Evolutionary conservation across 768 basidiomycete genomes (phyloP).

Genomic region (Termitomyces sp.): DNA sequence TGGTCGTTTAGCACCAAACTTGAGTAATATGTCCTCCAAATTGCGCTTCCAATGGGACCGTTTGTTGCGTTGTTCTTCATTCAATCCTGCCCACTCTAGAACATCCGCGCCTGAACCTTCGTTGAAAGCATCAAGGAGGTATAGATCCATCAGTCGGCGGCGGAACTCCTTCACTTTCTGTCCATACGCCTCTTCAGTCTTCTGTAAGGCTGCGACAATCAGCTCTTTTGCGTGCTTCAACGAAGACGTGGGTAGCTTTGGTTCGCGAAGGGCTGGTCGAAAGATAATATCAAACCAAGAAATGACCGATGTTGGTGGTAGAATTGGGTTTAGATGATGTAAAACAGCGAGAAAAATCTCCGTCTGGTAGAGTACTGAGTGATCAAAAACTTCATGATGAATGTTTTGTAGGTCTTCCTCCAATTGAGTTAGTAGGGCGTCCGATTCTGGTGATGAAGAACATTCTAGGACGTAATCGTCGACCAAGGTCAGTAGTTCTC

Average conservation of each 20-base stretch:
- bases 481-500: constrained; percentile 41
- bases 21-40: constrained; percentile 68
- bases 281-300: constrained; percentile 83
- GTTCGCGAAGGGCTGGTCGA: constrained; percentile 72
- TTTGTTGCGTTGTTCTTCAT: constrained; percentile 54
- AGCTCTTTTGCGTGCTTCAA: constrained; percentile 69
- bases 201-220: constrained; percentile 55
- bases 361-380: constrained; percentile 52
- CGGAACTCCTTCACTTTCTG: constrained; percentile 60
- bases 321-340: constrained; percentile 52
- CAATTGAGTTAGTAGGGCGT: constrained; percentile 38
- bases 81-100: constrained; percentile 68
- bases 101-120: constrained; percentile 70
- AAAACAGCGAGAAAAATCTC: constrained; percentile 66
- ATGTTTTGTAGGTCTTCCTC: constrained; percentile 66
- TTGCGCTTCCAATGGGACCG: constrained; percentile 70
- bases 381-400: constrained; percentile 59
- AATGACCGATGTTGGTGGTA: constrained; percentile 62
- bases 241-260: constrained; percentile 52
- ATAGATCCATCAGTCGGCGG: constrained; percentile 64
- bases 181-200: constrained; percentile 35
- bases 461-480: constrained; percentile 54
- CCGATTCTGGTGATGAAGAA: constrained; percentile 39
- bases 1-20: constrained; percentile 56
- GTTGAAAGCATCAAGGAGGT: constrained; percentile 71